A percentile compares a stretch with the other conserved stretches of the same genome.
These are phyloP conservation scores for Fusarium clavum DNA, from an alignment of 2,329 filamentous ascomycete genomes.

Conservation along the genomic window DNA sequence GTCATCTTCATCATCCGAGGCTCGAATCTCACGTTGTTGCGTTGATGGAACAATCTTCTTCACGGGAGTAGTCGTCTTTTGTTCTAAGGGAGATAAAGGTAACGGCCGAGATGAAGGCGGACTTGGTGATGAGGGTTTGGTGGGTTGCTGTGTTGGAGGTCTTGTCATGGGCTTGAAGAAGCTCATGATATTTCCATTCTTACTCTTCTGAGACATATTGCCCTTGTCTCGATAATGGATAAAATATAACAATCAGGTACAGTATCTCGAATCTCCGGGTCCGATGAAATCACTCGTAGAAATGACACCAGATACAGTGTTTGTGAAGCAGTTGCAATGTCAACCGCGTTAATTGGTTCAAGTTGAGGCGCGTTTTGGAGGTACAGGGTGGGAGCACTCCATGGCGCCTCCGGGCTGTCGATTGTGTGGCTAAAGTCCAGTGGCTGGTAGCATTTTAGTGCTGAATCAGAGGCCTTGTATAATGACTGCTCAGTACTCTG, in stretches of 20 bases:
- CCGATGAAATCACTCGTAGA: background rate
- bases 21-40: slow-evolving; percentile 70
- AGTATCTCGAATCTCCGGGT: background rate
- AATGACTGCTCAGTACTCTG: background rate
- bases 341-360: slow-evolving; percentile 33
- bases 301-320: slow-evolving; percentile 13
- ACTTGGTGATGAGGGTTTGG: slow-evolving; percentile 12
- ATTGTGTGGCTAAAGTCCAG: slow-evolving; percentile 20
- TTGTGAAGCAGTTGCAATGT: slow-evolving; percentile 17
- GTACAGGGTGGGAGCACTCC: background rate
- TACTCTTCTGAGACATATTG: slow-evolving; percentile 42
- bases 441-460: background rate
- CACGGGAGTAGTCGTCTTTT: slow-evolving; percentile 44
- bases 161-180: slow-evolving; percentile 53
- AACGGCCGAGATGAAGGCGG: slow-evolving; percentile 34
- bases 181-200: slow-evolving; percentile 52
- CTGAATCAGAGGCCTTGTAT: background rate
- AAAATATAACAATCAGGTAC: background rate
- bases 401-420: background rate
- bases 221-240: background rate
- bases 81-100: slow-evolving; percentile 42
- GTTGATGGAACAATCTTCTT: slow-evolving; percentile 46
- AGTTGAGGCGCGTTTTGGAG: slow-evolving; percentile 19
- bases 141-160: slow-evolving; percentile 19
- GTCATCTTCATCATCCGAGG: slow-evolving; percentile 78